A percentile compares a stretch with the other conserved stretches of the same genome.
phyloP scores from a whole-genome alignment of 371 early-diverging fungal genomes.

The Mucor mucedo region DNA sequence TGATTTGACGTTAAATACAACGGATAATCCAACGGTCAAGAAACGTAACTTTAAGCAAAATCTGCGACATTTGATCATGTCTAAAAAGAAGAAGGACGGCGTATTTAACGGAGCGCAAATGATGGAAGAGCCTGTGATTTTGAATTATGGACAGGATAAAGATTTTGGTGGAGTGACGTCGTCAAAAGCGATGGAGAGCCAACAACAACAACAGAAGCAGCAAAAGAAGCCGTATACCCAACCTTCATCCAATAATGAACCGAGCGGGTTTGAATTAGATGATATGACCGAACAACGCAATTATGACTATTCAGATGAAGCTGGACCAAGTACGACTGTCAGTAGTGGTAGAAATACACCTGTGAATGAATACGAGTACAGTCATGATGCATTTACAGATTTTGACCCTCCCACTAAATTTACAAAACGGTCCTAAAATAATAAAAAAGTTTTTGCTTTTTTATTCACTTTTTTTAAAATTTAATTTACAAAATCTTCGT shows the following conservation, averaged over 20 bases:
- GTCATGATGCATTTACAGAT: neutral
- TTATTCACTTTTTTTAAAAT: neutral
- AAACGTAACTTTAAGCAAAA: slow-evolving; percentile 13
- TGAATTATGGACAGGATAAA: slow-evolving; percentile 33
- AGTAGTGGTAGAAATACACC: slow-evolving; percentile 18
- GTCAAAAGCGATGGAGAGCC: slow-evolving; percentile 7
- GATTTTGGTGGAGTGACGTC: slow-evolving; percentile 18
- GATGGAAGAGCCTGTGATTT: slow-evolving; percentile 38
- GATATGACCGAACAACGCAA: slow-evolving; percentile 12
- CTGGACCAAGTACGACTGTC: slow-evolving; percentile 8
- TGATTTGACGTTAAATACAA: slow-evolving; percentile 13
- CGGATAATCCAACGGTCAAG: neutral
- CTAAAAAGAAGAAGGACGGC: neutral
- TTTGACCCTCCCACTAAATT: neutral
- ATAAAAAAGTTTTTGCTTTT: neutral
- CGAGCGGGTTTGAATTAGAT: slow-evolving; percentile 1
- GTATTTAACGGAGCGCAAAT: slow-evolving; percentile 29
- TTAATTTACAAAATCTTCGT: slow-evolving; percentile 40
- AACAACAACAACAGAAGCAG: too few species aligned
- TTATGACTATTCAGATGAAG: slow-evolving; percentile 11
- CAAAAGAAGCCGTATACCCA: slow-evolving; percentile 1
- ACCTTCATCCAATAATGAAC: neutral
- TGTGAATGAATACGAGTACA: neutral
- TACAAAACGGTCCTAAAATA: neutral
- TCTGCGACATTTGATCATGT: slow-evolving; percentile 11